A percentile compares a stretch with the other conserved stretches of the same genome.
Evolutionary conservation across 2,329 filamentous ascomycete species (phyloP).

Genomic region (Rosellinia necatrix): DNA sequence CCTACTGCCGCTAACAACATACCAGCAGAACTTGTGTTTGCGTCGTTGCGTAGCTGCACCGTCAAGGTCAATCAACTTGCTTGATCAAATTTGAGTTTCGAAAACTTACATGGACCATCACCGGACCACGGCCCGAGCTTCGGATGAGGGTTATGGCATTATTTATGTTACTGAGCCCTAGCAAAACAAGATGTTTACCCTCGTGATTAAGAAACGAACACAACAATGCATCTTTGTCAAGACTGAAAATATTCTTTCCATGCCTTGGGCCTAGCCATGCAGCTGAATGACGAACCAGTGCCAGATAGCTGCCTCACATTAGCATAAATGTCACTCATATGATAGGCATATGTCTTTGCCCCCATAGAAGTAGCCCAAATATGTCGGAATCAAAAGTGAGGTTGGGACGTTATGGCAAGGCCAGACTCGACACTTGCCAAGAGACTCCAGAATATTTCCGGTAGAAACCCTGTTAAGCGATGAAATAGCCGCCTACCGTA

Average conservation of each 20-base stretch:
- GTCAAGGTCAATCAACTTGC: neutral
- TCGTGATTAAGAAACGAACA: conserved; percentile 75
- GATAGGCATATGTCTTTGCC: no score
- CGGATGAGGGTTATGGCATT: conserved; percentile 72
- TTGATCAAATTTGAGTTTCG: conserved; percentile 1
- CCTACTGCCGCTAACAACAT: conserved; percentile 73
- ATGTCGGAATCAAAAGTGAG: neutral
- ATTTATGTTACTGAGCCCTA: conserved; percentile 76
- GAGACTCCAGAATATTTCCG: neutral
- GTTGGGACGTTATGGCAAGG: neutral
- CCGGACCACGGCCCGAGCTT: conserved; percentile 65
- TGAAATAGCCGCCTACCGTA: conserved; percentile 51
- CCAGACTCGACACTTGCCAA: conserved; percentile 7
- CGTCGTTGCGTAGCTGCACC: conserved; percentile 68
- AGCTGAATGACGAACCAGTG: conserved; percentile 76
- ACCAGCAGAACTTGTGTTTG: conserved; percentile 56
- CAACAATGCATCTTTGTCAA: conserved; percentile 79
- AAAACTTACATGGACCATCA: conserved; percentile 67
- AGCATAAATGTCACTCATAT: conserved; percentile 22
- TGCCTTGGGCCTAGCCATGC: conserved; percentile 92
- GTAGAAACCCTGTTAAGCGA: neutral
- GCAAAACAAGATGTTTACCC: conserved; percentile 75
- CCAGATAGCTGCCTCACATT: conserved; percentile 68
- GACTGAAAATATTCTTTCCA: conserved; percentile 66
- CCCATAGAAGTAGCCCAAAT: no score